A percentile compares a stretch with the other conserved stretches of the same genome.
Evolutionary conservation across 2,329 filamentous ascomycete genomes (phyloP).

Genomic region (Aphanoascus verrucosus): DNA sequence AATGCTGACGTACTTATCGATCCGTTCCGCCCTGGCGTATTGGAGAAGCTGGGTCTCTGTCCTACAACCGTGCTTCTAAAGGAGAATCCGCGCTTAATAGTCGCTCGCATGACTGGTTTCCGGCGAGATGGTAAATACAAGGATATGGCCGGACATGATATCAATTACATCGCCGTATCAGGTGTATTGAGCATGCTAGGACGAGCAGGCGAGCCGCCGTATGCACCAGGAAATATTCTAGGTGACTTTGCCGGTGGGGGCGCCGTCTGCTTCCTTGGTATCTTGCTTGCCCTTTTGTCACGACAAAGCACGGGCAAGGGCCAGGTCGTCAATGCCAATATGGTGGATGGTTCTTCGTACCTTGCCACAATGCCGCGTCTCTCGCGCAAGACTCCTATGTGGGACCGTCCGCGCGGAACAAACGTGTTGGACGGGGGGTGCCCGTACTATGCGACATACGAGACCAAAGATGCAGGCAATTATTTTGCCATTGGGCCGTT

Average conservation of each 20-base stretch:
- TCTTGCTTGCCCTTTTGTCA: conserved; percentile 66
- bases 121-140: conserved; percentile 75
- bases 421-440: conserved; percentile 76
- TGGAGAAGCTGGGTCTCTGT: conserved; percentile 71
- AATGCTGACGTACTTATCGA: conserved; percentile 75
- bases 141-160: conserved; percentile 86
- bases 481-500: conserved; percentile 85
- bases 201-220: conserved; percentile 55
- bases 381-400: conserved; percentile 51
- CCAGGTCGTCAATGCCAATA: conserved; percentile 89
- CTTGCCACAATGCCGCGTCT: conserved; percentile 68
- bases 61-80: conserved; percentile 54
- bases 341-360: conserved; percentile 83
- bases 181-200: conserved; percentile 72
- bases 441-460: conserved; percentile 84
- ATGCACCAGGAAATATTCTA: conserved; percentile 71
- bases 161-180: conserved; percentile 87
- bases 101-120: conserved; percentile 83
- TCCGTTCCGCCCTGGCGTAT: conserved; percentile 80
- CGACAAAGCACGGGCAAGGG: conserved; percentile 56
- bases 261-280: conserved; percentile 66
- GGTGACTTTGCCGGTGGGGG: conserved; percentile 90
- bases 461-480: conserved; percentile 59
- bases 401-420: conserved; percentile 54
- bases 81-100: conserved; percentile 64